Evolutionary conservation across 2,329 filamentous ascomycete genomes (phyloP).

Genomic region (Scedosporium boydii): DNA sequence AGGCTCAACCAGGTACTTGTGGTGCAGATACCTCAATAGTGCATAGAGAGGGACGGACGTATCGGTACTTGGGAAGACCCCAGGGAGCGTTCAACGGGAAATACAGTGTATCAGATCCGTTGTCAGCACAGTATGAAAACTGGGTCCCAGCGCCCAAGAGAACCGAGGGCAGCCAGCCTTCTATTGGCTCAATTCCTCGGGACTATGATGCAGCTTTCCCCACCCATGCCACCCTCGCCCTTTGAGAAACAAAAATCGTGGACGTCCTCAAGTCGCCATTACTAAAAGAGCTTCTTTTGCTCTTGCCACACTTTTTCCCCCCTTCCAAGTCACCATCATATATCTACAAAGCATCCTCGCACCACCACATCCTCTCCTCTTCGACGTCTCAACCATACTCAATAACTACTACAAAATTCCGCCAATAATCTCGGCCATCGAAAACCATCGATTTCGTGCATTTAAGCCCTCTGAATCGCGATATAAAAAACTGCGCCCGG

Average conservation of each 20-base stretch:
- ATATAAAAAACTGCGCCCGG: background rate
- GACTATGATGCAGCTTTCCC: slow-evolving; percentile 5
- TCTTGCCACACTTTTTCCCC: slow-evolving; percentile 5
- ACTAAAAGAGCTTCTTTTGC: slow-evolving; percentile 1
- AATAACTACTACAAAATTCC: background rate
- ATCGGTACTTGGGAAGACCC: background rate
- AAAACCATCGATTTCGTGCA: background rate
- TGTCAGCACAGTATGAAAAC: background rate
- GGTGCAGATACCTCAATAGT: no score
- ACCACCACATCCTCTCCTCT: background rate
- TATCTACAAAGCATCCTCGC: background rate
- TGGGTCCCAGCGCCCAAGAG: background rate
- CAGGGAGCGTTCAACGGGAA: background rate
- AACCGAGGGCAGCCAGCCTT: background rate
- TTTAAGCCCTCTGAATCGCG: background rate
- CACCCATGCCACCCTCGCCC: background rate
- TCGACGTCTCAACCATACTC: background rate
- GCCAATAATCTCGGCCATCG: background rate
- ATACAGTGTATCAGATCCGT: background rate
- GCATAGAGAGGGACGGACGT: background rate
- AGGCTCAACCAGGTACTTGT: no score
- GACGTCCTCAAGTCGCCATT: slow-evolving; percentile 2
- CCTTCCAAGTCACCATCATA: background rate
- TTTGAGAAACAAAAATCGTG: background rate
- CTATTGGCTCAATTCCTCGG: slow-evolving; percentile 1